Evolutionary conservation across 768 basidiomycete genomes (phyloP), one percentile per base, ranked within the genome.

Genomic region (Macrocybe gigantea): DNA sequence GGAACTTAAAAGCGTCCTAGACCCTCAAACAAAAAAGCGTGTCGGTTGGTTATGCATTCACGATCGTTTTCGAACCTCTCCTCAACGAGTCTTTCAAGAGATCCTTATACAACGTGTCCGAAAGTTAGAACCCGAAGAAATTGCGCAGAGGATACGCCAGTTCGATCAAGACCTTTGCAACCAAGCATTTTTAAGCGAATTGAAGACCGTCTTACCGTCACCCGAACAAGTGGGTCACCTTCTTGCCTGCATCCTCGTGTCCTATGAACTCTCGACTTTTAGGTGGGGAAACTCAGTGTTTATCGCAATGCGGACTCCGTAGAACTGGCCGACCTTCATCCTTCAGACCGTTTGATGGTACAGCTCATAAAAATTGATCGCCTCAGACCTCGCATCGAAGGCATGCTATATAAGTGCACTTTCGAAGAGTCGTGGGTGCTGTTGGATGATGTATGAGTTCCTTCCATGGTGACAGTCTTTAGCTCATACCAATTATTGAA

Each of bases 321-420:
- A 56, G 93, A 96, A 55, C 79, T 99, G 9, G 84, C 82, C 37
- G 81, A 79, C 31, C 73, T 99, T n/a, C 94, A 97, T 65, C 84
- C 88, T 13, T 88, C 96, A 12, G 96, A 99, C 67, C 83, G 96
- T 32, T 78, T 99, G 41, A 93, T 99, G 90, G 93, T 99, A 22
- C 88, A 94, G 53, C 74, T 97, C 34, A 96, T 98, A 57, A 92
- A 96, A 63, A 93, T 98, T 29, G 82, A 95, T 38, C 85, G 92
- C 33, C 73, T 99, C 7, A 78, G 75, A 7, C 88, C 91, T 40
- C 82, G 96, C 7, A 85, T 98, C 50, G 83, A 95, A 58, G 85
- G 91, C n/a, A 97, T 99, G 96, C 73, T 96, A 33, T 97, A 93
- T 62, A 86, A 85, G 58, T 81, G 82, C 49, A 80, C 80, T 38